Evolutionary conservation across 2,329 filamentous ascomycete species (phyloP), one percentile per base, ranked within the genome.

Genomic region (Ophiostoma ulmi): DNA sequence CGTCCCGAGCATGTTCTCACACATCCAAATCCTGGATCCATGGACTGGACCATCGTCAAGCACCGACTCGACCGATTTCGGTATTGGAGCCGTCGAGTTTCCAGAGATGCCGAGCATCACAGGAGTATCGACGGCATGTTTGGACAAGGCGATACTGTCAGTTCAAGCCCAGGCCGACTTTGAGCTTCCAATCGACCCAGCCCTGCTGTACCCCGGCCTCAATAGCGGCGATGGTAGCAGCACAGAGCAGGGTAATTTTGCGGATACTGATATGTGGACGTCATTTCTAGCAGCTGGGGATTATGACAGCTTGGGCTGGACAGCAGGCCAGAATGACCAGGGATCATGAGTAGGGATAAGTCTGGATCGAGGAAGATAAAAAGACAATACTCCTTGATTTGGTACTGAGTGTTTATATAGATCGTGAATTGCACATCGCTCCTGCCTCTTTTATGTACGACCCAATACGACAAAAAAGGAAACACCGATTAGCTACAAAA

Each of bases 1-100:
- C 5, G 58, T 5, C 26, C 26, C 58, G 26, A 35, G 58, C 26
- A 63, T 70, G 13, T 63, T 70, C 52, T 31, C 64, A 8, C 3
- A 68, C 36, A 70, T 70, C 22, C 55, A 38, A n/a, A 66, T 70
- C 13, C 22, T 70, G 55, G 68, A 70, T 38, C 39, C 58, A 13
- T 70, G 68, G 68, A 64, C 58, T 7, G 58, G 55, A 26, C 39
- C 68, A 14, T 17, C 58, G 11, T 63, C 58, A 35, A 35, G 13
- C 58, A 14, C 26, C 1, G 26, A 14, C 26, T 35, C 14, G 26
- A 63, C 13, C 11, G 58, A 35, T 35, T 35, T 63, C 13, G 26
- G 26, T 14, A 63, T 63, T 2, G 26, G 58, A 1, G 35, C 13
- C 4, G 22, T 35, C 2, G 26, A 31, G 26, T 63, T 31, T 5